Conservation (phyloP, 768 basidiomycete genomes). For the Psilocybe cubensis region DNA sequence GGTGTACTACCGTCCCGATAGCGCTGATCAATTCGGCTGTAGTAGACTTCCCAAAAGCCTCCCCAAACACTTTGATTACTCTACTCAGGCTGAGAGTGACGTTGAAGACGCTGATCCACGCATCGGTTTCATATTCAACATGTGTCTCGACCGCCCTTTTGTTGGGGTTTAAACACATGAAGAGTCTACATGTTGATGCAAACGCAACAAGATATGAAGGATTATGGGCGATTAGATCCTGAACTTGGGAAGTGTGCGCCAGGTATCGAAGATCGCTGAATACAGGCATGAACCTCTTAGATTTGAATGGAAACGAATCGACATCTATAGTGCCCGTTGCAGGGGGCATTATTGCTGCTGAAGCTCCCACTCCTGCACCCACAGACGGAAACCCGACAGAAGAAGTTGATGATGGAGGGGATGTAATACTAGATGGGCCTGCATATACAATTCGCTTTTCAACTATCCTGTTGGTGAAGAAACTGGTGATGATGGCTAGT, state of each 20-base stretch:
- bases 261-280: conserved; percentile 90
- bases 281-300: conserved; percentile 94
- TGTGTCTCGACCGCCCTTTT: conserved; percentile 81
- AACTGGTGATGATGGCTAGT: conserved; percentile 83
- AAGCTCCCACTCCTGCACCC: not conserved
- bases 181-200: conserved; percentile 79
- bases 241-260: conserved; percentile 80
- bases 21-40: conserved; percentile 62
- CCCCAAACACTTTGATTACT: conserved; percentile 88
- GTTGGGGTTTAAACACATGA: conserved; percentile 94
- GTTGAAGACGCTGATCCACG: conserved; percentile 97
- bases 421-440: conserved; percentile 19
- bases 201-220: conserved; percentile 72
- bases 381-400: not conserved
- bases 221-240: conserved; percentile 73
- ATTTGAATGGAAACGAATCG: conserved; percentile 87
- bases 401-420: conserved; percentile 7
- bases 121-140: conserved; percentile 95
- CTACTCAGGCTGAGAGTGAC: conserved; percentile 90
- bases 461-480: conserved; percentile 90
- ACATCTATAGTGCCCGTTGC: conserved; percentile 58
- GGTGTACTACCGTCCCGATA: conserved; percentile 68
- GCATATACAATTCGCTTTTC: conserved; percentile 68
- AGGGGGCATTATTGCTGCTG: conserved; percentile 9
- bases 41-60: conserved; percentile 61